These are phyloP conservation scores for Neoascochyta sp. DNA, from an alignment of 2,329 filamentous ascomycete species.

Conservation along the genomic window DNA sequence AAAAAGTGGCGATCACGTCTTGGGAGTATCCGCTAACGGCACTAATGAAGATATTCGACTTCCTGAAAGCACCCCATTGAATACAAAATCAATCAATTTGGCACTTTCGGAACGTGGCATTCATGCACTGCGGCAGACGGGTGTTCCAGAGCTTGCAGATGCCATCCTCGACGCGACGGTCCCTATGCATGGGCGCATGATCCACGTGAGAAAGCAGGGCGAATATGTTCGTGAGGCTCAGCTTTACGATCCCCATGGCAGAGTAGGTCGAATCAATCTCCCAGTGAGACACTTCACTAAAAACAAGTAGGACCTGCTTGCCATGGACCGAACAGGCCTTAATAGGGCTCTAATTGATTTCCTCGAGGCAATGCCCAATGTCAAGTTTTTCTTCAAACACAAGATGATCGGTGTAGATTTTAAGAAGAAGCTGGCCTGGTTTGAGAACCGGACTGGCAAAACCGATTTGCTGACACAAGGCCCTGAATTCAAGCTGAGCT, in stretches of 20 bases:
- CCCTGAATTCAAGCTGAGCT: conserved; percentile 73
- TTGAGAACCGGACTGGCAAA: conserved; percentile 55
- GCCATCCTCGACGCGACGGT: conserved; percentile 74
- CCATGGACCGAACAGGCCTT: conserved; percentile 77
- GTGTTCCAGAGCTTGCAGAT: conserved; percentile 64
- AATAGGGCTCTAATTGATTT: conserved; percentile 83
- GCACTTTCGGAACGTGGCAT: conserved; percentile 92
- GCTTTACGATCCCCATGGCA: conserved; percentile 82
- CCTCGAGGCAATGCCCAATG: conserved; percentile 79
- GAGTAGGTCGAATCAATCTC: too few relatives aligned
- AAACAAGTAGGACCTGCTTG: conserved; percentile 67
- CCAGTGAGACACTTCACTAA: conserved; percentile 13
- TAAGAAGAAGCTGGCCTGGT: conserved; percentile 74
- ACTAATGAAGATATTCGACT: conserved; percentile 80
- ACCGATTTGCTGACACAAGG: conserved; percentile 23
- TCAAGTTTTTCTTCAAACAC: conserved; percentile 88
- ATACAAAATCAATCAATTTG: conserved; percentile 98
- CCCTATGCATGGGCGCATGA: conserved; percentile 95
- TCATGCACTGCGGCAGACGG: conserved; percentile 73
- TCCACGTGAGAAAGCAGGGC: conserved; percentile 70
- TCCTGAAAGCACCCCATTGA: conserved; percentile 75
- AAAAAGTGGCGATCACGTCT: too few relatives aligned
- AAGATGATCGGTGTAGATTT: conserved; percentile 92
- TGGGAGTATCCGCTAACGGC: too few relatives aligned
- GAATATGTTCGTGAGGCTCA: conserved; percentile 74